phyloP scores from a whole-genome alignment of 2,329 filamentous ascomycete genomes.

The Arachnopeziza araneosa region DNA sequence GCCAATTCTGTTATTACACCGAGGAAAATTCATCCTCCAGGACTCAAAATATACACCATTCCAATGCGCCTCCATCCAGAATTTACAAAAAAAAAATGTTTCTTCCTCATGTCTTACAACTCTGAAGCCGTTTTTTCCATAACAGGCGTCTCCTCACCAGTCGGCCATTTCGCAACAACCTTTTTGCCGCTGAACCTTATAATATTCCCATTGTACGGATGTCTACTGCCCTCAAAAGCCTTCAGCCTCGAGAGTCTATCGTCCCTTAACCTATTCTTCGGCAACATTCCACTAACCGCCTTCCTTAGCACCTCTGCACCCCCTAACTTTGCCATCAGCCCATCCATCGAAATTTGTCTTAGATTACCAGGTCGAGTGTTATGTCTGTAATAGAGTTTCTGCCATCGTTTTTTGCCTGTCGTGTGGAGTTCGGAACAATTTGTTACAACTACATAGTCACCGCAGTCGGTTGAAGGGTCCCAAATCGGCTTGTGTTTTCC shows the following conservation, averaged over 20 bases:
- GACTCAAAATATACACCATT: conserved; percentile 11
- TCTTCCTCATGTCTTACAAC: conserved; percentile 2
- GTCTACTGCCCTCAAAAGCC: conserved; percentile 86
- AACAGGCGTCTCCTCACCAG: conserved; percentile 2
- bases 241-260: conserved; percentile 84
- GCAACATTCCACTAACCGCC: conserved; percentile 94
- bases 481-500: conserved; percentile 99
- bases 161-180: conserved; percentile 24
- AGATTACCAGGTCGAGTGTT: conserved; percentile 85
- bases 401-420: conserved; percentile 86
- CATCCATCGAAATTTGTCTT: conserved; percentile 88
- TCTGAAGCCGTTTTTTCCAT: conserved; percentile 1
- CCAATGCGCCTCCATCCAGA: neutral
- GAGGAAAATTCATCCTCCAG: conserved; percentile 2
- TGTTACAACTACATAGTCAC: conserved; percentile 95
- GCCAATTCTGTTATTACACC: neutral
- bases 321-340: conserved; percentile 88
- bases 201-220: conserved; percentile 89
- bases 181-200: conserved; percentile 60
- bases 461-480: conserved; percentile 96
- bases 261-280: conserved; percentile 90
- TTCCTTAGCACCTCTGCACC: conserved; percentile 86
- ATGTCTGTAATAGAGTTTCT: conserved; percentile 95
- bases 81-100: neutral
- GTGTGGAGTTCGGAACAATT: conserved; percentile 81